A percentile compares a stretch with the other conserved stretches of the same genome.
These are phyloP conservation scores for Akanthomyces uredinophilus DNA, from an alignment of 2,329 filamentous ascomycete species.

Conservation along the genomic window DNA sequence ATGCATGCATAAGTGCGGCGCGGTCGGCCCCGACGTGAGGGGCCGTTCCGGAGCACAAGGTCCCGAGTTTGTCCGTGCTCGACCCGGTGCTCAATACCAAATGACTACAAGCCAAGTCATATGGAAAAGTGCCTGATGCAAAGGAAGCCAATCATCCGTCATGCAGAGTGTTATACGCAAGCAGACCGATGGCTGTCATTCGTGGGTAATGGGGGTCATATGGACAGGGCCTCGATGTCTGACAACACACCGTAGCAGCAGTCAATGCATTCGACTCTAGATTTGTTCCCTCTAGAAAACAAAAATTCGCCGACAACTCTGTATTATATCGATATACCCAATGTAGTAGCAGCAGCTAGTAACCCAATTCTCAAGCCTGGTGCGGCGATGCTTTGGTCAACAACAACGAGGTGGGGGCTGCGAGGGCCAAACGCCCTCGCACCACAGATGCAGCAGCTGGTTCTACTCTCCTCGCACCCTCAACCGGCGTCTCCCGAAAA, in stretches of 20 bases:
- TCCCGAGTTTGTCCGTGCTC: constrained; percentile 2
- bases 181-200: no score
- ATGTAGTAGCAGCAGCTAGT: background rate
- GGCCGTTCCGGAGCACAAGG: background rate
- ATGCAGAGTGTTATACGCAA: background rate
- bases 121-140: no score
- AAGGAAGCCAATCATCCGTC: no score
- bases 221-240: background rate
- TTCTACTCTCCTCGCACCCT: background rate
- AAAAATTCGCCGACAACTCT: no score
- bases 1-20: background rate
- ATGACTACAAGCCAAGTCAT: background rate
- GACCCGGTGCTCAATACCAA: background rate
- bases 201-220: background rate
- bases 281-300: no score
- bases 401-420: background rate
- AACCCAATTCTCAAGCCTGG: background rate
- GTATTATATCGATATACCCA: background rate
- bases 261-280: no score
- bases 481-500: background rate
- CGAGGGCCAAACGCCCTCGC: background rate
- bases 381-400: background rate
- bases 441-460: background rate
- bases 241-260: background rate
- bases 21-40: background rate